Conservation (phyloP, 2,329 filamentous ascomycete genomes). For the Penicillium vulpinum region DNA sequence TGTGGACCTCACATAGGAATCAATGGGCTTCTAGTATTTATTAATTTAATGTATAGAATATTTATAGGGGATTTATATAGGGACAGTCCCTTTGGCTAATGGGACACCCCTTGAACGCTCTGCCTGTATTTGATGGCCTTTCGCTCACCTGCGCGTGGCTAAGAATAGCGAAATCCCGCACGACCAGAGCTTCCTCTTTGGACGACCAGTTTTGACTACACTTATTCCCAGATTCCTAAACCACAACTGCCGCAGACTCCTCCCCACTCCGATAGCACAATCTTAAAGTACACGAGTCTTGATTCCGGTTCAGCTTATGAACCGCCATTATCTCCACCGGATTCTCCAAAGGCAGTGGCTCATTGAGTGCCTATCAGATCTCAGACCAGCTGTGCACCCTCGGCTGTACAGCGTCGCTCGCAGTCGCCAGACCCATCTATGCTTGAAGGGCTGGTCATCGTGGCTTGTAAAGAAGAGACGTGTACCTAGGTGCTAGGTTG, state of each 20-base stretch:
- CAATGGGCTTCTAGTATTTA: no score
- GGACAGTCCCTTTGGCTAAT: no score
- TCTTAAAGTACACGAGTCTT: conserved; percentile 9
- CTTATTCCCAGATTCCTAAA: conserved; percentile 17
- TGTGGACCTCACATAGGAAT: neutral
- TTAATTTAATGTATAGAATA: no score
- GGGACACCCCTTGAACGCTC: no score
- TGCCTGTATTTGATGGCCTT: conserved; percentile 25
- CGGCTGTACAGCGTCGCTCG: neutral
- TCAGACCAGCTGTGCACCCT: conserved; percentile 17
- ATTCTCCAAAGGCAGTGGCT: conserved; percentile 1
- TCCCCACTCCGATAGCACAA: conserved; percentile 12
- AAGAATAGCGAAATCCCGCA: conserved; percentile 20
- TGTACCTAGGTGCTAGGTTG: no score
- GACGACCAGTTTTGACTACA: conserved; percentile 17
- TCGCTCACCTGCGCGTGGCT: conserved; percentile 9
- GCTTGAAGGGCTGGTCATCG: no score
- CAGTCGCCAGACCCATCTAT: no score
- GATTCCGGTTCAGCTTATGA: conserved; percentile 16
- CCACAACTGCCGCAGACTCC: conserved; percentile 12
- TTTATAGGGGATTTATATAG: no score
- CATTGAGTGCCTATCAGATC: conserved; percentile 17
- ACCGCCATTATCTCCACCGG: conserved; percentile 17
- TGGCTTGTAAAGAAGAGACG: no score
- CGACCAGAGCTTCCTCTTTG: conserved; percentile 13